Conservation (phyloP, 2,329 filamentous ascomycete species). For the Pyrenochaeta sp. region DNA sequence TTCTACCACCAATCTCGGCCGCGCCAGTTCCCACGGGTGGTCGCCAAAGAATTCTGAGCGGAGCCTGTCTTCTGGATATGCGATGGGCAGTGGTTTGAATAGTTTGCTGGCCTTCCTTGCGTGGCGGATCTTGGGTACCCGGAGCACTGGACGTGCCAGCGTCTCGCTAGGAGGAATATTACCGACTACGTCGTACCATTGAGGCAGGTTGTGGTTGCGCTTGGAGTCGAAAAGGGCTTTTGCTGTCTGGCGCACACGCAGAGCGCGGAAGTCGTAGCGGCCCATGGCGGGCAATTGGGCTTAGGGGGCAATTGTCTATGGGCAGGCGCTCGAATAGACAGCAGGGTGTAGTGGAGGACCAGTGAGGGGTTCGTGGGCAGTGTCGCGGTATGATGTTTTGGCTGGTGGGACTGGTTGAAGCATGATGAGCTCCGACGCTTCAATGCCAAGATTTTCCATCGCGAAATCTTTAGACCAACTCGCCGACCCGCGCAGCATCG, state of each 20-base stretch:
- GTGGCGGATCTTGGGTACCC: constrained; percentile 53
- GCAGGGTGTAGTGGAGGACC: not conserved
- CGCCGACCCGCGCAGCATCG: too few species aligned
- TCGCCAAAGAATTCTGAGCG: constrained; percentile 86
- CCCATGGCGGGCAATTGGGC: constrained; percentile 51
- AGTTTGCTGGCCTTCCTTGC: constrained; percentile 71
- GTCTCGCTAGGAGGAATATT: constrained; percentile 67
- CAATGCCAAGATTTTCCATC: not conserved
- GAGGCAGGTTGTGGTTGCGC: constrained; percentile 52
- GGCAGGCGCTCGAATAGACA: too few species aligned
- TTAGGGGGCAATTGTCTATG: too few species aligned
- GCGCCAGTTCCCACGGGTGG: constrained; percentile 95
- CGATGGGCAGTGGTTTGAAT: constrained; percentile 79
- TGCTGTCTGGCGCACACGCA: constrained; percentile 62
- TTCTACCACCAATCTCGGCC: constrained; percentile 85
- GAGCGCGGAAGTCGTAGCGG: constrained; percentile 59
- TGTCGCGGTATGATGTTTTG: not conserved
- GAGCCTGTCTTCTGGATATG: constrained; percentile 83
- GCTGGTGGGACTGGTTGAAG: not conserved
- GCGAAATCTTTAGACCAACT: constrained; percentile 20
- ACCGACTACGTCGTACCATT: constrained; percentile 65
- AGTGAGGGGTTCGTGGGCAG: not conserved
- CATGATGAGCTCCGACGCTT: not conserved
- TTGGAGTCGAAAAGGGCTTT: constrained; percentile 57
- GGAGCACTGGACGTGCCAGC: constrained; percentile 62